Percentiles rank a stretch among this genome's conserved stretches.
Conservation (phyloP, 768 basidiomycete species). For the Podaxis sp. region DNA sequence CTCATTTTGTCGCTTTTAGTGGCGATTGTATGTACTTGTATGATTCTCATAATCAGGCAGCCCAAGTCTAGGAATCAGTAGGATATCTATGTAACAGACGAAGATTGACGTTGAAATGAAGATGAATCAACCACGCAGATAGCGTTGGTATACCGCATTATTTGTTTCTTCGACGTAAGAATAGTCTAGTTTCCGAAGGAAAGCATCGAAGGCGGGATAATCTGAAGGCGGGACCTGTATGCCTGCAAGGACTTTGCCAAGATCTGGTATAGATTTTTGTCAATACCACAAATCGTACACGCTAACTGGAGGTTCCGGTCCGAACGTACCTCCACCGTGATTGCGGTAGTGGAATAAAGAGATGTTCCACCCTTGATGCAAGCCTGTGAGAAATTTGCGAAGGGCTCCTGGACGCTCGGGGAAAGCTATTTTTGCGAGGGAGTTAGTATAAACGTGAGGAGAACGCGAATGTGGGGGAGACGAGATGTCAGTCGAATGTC, state of each 20-base stretch:
- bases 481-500: background rate
- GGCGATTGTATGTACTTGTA: background rate
- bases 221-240: slow-evolving; percentile 84
- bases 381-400: slow-evolving; percentile 81
- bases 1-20: background rate
- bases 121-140: slow-evolving; percentile 41
- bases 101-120: background rate
- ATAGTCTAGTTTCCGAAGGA: slow-evolving; percentile 79
- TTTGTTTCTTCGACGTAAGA: slow-evolving; percentile 91
- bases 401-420: slow-evolving; percentile 93
- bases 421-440: slow-evolving; percentile 60
- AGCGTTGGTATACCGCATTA: slow-evolving; percentile 80
- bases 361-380: slow-evolving; percentile 90
- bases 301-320: background rate
- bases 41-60: background rate
- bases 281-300: background rate
- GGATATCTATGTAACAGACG: background rate
- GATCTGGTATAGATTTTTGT: slow-evolving; percentile 46
- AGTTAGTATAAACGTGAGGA: slow-evolving; percentile 4
- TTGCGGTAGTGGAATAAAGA: slow-evolving; percentile 98
- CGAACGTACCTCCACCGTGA: slow-evolving; percentile 83
- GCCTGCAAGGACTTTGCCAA: slow-evolving; percentile 91
- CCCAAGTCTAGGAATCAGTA: background rate
- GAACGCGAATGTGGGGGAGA: background rate
- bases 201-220: slow-evolving; percentile 64